Conservation (phyloP, 2,329 filamentous ascomycete genomes). For the Endocalyx cinctus region DNA sequence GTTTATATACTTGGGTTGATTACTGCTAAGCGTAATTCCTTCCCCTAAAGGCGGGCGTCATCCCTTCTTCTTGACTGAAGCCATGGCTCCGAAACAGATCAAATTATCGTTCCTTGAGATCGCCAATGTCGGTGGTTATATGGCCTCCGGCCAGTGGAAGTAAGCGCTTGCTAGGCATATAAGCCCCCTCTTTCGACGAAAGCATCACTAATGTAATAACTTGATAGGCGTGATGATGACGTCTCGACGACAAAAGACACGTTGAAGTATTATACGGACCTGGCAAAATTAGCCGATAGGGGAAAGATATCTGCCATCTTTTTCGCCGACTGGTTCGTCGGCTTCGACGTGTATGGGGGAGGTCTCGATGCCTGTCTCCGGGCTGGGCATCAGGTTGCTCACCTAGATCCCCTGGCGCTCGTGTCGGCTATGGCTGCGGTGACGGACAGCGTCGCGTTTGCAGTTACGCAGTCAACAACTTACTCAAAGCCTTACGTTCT, state of each 20-base stretch:
- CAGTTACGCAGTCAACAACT: constrained; percentile 55
- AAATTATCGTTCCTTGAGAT: constrained; percentile 5
- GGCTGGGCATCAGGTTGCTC: constrained; percentile 4
- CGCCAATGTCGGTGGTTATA: constrained; percentile 2
- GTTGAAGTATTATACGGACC: constrained; percentile 6
- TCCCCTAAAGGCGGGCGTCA: too few species aligned
- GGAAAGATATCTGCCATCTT: constrained; percentile 5
- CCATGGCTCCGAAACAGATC: too few species aligned
- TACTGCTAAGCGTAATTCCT: too few species aligned
- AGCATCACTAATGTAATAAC: too few species aligned
- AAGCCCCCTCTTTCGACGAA: too few species aligned
- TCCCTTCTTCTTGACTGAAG: too few species aligned
- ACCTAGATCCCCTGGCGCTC: constrained; percentile 5
- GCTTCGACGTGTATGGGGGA: constrained; percentile 6
- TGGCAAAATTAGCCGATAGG: constrained; percentile 4
- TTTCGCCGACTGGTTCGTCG: constrained; percentile 7
- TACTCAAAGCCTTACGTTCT: constrained; percentile 58
- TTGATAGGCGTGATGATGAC: constrained; percentile 3
- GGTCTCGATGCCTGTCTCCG: constrained; percentile 2
- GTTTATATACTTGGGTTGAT: too few species aligned
- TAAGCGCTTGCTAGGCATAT: too few species aligned
- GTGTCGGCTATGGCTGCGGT: constrained; percentile 62
- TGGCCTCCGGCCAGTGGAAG: constrained; percentile 7
- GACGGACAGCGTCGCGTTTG: constrained; percentile 57
- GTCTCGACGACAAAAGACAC: constrained; percentile 3